These are phyloP conservation scores for Alloascoidea africana DNA, from an alignment of 805 yeast species.

Conservation along the genomic window DNA sequence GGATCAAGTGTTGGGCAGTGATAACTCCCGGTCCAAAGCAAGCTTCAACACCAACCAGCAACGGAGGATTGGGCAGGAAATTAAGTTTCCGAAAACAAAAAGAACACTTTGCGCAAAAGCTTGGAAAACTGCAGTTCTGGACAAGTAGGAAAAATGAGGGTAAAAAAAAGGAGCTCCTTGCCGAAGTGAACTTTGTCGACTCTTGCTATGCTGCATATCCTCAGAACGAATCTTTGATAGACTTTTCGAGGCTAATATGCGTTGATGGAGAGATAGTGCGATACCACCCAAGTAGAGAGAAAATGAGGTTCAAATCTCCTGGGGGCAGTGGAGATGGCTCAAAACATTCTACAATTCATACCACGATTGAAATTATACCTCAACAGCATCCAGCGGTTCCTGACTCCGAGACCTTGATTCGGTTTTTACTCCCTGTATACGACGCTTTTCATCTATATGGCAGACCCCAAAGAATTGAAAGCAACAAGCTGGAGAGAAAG, in stretches of 20 bases:
- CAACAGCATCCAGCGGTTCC: slow-evolving; percentile 70
- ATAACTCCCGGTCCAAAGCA: too few species aligned
- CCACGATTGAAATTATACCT: slow-evolving; percentile 47
- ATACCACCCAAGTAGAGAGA: too few species aligned
- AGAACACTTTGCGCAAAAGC: too few species aligned
- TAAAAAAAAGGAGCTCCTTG: slow-evolving; percentile 25
- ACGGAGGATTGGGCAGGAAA: slow-evolving; percentile 20
- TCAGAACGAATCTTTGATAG: slow-evolving; percentile 64
- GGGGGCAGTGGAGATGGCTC: too few species aligned
- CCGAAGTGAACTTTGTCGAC: not conserved
- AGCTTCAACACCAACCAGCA: slow-evolving; percentile 17
- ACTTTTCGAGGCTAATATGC: slow-evolving; percentile 78
- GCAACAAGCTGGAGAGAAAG: slow-evolving; percentile 50
- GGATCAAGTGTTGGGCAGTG: slow-evolving; percentile 40
- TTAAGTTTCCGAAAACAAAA: slow-evolving; percentile 72
- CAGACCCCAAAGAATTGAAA: slow-evolving; percentile 59
- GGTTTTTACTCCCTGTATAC: slow-evolving; percentile 60
- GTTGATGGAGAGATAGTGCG: slow-evolving; percentile 48
- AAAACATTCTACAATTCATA: not conserved
- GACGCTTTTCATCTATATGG: slow-evolving; percentile 75
- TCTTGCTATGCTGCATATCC: slow-evolving; percentile 64
- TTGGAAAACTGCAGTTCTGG: too few species aligned
- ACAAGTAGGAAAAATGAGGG: too few species aligned
- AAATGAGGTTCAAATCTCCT: too few species aligned
- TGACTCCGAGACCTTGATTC: slow-evolving; percentile 71